Evolutionary conservation across 192 early-diverging fungal genomes (phyloP), one percentile per base, ranked within the genome.

Genomic region (Ramicandelaber brevisporus): DNA sequence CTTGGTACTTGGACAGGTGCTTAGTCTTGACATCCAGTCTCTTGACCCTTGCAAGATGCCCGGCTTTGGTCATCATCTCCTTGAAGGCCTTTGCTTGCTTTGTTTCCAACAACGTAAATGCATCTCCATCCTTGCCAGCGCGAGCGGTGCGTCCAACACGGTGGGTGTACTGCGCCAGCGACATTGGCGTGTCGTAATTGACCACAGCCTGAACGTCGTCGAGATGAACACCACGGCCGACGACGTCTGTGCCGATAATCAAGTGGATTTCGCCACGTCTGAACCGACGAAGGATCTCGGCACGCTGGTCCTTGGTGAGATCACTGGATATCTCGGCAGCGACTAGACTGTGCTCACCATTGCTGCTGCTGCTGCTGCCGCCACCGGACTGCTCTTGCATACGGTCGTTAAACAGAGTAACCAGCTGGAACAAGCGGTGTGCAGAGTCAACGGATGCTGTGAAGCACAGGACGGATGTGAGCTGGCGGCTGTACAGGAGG

Each of bases 371-470:
- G 25, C 15, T 21, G 5, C 22, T 17, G 5, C 9, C 20, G 1
- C 26, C 25, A 27, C 26, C 31, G 17, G 20, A n/a, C 28, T 24
- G 7, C 9, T 29, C 34, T 0, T 41, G 36, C 17, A 52, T 39
- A 6, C 31, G 31, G 16, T 52, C 45, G 6, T 58, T 55, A 54
- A 68, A 75, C 10, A 63, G 42, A 31, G 65, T 55, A 21, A 82
- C 48, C 7, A 85, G 38, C 43, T 71, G 58, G 22, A 52, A 59
- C 14, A 98, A 61, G 12, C 82, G 62, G 36, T 81, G 79, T 4
- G 89, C 78, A 0, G 83, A 62, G 36, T 98, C 83, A 10, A 92
- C 72, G 2, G 77, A 83, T 40, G 80, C 78, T 17, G 81, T 77
- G 44, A 98, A 97, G 42, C 63, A 92, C 36, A 78, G 51, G 2